phyloP scores from a whole-genome alignment of 495 filamentous ascomycete genomes.

The Neurospora sp. region DNA sequence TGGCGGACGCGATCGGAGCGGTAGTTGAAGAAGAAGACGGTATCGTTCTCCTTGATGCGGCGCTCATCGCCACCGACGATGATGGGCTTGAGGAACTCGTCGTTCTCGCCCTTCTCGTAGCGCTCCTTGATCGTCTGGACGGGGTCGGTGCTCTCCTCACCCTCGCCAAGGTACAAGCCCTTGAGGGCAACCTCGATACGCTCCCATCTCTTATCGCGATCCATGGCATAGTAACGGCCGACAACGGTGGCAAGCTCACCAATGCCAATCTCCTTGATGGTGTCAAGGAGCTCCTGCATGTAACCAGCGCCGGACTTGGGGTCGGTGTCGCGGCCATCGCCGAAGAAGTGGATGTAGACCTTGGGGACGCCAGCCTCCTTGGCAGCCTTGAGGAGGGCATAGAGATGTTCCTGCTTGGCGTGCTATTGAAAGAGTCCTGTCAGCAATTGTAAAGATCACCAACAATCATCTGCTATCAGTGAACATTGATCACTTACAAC shows the following conservation, averaged over 20 bases:
- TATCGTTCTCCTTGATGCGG: slow-evolving; percentile 82
- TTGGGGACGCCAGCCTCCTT: slow-evolving; percentile 79
- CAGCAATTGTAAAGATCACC: background rate
- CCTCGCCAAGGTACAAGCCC: slow-evolving; percentile 75
- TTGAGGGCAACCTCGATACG: slow-evolving; percentile 82
- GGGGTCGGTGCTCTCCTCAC: slow-evolving; percentile 73
- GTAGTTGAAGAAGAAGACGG: slow-evolving; percentile 99
- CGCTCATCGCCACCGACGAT: slow-evolving; percentile 78
- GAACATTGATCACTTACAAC: slow-evolving; percentile 44
- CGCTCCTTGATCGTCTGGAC: slow-evolving; percentile 78
- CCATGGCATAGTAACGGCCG: slow-evolving; percentile 96
- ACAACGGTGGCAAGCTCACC: slow-evolving; percentile 90
- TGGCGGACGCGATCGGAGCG: slow-evolving; percentile 96
- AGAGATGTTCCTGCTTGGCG: slow-evolving; percentile 86
- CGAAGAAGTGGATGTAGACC: slow-evolving; percentile 98
- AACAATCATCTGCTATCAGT: background rate
- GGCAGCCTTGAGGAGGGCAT: slow-evolving; percentile 75
- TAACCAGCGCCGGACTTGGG: slow-evolving; percentile 82
- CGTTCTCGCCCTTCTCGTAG: slow-evolving; percentile 78
- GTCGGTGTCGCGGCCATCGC: slow-evolving; percentile 94
- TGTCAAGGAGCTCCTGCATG: slow-evolving; percentile 72
- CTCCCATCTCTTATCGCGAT: slow-evolving; percentile 99
- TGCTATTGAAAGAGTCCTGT: slow-evolving; percentile 39
- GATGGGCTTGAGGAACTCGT: slow-evolving; percentile 98
- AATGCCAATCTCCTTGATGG: slow-evolving; percentile 69